Conservation (phyloP, 306 rosid genomes). For the Pachyrhizus erosus region DNA sequence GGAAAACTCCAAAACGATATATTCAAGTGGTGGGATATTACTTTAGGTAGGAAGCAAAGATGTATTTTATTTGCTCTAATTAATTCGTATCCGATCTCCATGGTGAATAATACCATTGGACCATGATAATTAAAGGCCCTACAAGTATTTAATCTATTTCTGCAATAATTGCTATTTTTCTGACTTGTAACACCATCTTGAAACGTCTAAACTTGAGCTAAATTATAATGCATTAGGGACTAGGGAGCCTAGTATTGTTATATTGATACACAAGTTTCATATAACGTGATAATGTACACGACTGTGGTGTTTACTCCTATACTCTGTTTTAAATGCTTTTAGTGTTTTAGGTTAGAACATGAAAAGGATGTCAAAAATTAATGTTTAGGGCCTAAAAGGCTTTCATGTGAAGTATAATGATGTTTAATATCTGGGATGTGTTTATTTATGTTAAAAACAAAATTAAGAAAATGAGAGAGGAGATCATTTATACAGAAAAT, state of each 20-base stretch:
- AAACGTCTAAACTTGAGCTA: not conserved
- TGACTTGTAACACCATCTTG: not conserved
- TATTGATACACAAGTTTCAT: not conserved
- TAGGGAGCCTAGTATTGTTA: not conserved
- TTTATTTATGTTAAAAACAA: not conserved
- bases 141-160: slow-evolving; percentile 1
- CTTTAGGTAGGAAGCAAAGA: not conserved
- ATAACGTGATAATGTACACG: not conserved
- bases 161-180: slow-evolving; percentile 29
- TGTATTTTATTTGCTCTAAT: slow-evolving; percentile 16
- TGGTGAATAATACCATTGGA: slow-evolving; percentile 21
- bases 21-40: slow-evolving; percentile 8
- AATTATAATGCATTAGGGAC: not conserved
- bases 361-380: not conserved
- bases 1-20: not conserved
- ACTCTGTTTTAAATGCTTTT: not conserved
- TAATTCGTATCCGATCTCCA: slow-evolving; percentile 8
- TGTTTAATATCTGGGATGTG: not conserved
- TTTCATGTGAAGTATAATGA: not conserved
- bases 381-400: not conserved
- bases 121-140: slow-evolving; percentile 19
- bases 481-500: no score
- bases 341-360: not conserved
- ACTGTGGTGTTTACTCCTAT: not conserved
- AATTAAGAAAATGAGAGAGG: no score